A percentile compares a stretch with the other conserved stretches of the same genome.
Conservation (phyloP, 1,139 yeast species). For the Citeromyces siamensis region DNA sequence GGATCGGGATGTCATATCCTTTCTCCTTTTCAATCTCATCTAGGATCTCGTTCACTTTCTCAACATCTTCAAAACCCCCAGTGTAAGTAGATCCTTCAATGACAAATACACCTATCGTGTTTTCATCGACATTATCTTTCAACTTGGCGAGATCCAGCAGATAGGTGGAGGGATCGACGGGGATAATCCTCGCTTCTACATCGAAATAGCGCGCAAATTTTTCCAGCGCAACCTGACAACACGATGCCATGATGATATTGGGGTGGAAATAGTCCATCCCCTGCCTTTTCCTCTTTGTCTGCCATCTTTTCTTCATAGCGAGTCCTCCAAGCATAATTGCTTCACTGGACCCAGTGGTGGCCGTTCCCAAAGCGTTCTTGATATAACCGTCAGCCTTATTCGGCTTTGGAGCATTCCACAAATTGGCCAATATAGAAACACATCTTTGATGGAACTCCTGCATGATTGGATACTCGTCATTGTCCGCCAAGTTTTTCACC, state of each 20-base stretch:
- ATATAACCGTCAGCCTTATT: conserved; percentile 5
- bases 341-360: conserved; percentile 90
- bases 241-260: conserved; percentile 87
- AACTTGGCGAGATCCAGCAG: conserved; percentile 50
- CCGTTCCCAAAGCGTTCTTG: conserved; percentile 62
- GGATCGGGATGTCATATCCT: conserved; percentile 66
- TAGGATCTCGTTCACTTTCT: conserved; percentile 40
- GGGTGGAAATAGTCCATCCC: conserved; percentile 59
- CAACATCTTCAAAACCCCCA: conserved; percentile 81
- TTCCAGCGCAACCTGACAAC: conserved; percentile 91
- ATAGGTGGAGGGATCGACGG: conserved; percentile 45
- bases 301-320: conserved; percentile 89
- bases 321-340: conserved; percentile 91
- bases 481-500: conserved; percentile 83
- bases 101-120: conserved; percentile 85
- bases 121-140: conserved; percentile 64
- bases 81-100: conserved; percentile 89
- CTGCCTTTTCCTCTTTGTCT: conserved; percentile 40
- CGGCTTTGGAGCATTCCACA: conserved; percentile 66
- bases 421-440: conserved; percentile 60
- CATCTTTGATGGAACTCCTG: conserved; percentile 75
- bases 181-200: conserved; percentile 71
- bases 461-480: conserved; percentile 86
- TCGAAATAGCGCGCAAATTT: conserved; percentile 91
- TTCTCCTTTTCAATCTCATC: conserved; percentile 59